Base-by-base conservation (phyloP, 2,329 filamentous ascomycete species). In the Diaporthe velutina region DNA sequence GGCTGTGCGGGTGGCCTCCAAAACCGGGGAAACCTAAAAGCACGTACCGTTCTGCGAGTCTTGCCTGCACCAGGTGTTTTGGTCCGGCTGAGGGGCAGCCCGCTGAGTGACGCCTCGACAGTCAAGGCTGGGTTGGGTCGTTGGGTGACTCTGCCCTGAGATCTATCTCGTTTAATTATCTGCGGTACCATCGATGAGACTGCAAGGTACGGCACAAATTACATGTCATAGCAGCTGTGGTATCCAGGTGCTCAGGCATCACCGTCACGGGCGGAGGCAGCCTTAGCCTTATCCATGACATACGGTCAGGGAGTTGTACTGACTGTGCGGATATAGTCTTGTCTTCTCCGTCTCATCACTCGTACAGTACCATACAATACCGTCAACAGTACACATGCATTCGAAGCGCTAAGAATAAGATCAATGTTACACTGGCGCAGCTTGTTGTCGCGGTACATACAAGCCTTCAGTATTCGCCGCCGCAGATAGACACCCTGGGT, bases 21-120 rank as follows among this genome's bases (percentile, higher is more conserved):
- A 72, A 60, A 72, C 70, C 35, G 70, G 70, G 70, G 70, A 64
- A 72, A 54, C 68, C 25, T 71, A 55, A 58, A 64, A 54, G 58
- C 45, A 61, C 35, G 42, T 61, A 61, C 68, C 52, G 61, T 19
- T 17, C 10, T 52, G 22, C 25, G 61, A 17, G 45, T 25, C 25
- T 4, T 67, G 28, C 19, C 28, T 17, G 61, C 28, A 67, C 25
- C 42, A 42, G n/a, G 38, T 42, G 35, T 33, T 28, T 28, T 25
- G 12, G 40, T 58, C 57, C 52, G 30, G 30, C 68, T 40, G 57
- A 50, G 68, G 68, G 42, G 45, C 45, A 52, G 61, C 61, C 45
- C 61, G 61, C 61, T 67, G 13, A 17, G 42, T 52, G 30, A n/a
- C 64, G 64, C 64, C 64, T 68, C 60, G 40, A 64, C 35, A 45